Base-by-base conservation (phyloP, 208 protist species). In the Novymonas esmeraldas region DNA sequence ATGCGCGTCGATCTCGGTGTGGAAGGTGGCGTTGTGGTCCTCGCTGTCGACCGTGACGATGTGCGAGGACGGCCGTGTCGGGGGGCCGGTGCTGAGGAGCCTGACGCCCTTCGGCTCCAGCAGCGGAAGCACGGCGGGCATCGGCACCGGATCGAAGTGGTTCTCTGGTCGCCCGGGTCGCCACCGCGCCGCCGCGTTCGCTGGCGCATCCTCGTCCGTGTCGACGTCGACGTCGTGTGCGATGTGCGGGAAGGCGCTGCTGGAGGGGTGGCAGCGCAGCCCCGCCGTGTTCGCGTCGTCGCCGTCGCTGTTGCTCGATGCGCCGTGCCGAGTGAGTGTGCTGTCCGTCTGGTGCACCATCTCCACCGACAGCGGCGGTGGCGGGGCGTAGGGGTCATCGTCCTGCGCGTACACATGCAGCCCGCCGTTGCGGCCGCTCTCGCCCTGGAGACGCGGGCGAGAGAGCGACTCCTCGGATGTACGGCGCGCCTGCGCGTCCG, bases 71-170 rank as follows among this genome's bases (percentile, higher is more conserved):
- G 54, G 34, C 26, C 38, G 56, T 1, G 56, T 28, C 20, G 56
- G 39, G 22, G 46, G 38, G 56, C 56, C 16, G 38, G 34, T 38
- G 26, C 24, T 34, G 20, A 33, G 29, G 22, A 16, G 20, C 38
- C 26, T 13, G 22, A 18, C 20, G 31, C 36, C 26, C 16, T 18
- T 14, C 13, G 4, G 0, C 10, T 29, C 22, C 50, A 41, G 42
- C 50, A 22, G 26, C 20, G 28, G 62, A 31, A 49, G 42, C n/a
- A 26, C 28, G 22, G 34, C 16, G 0, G 65, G 64, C 41, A 81
- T 49, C 24, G 61, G 63, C 16, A 81, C 39, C 2, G 70, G 69
- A n/a, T 77, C 77, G 29, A 82, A 82, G 71, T 82, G 77, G 42
- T 70, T 73, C 46, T 70, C 59, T 4, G 26, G 38, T 3, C n/a